These are phyloP conservation scores for Dactylorhiza incarnata DNA, from an alignment of 106 monocot genomes.

Conservation along the genomic window DNA sequence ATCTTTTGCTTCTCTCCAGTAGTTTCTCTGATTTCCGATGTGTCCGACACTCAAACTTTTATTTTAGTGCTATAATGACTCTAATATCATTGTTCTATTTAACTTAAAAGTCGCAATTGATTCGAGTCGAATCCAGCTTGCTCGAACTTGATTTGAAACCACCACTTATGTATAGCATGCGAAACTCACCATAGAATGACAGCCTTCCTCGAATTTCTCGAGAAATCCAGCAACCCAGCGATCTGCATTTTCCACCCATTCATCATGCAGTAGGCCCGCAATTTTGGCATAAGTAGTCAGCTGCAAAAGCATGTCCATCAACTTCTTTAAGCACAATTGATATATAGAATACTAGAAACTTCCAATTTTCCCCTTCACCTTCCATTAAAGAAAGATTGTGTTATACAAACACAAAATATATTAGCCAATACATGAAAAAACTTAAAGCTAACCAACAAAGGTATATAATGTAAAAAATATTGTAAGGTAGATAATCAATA, in stretches of 20 bases:
- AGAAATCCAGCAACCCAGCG: constrained; percentile 94
- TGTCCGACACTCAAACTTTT: too few relatives aligned
- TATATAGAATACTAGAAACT: not conserved
- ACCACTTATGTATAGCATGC: too few relatives aligned
- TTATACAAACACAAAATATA: not conserved
- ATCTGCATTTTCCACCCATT: constrained; percentile 96
- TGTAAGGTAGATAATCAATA: too few relatives aligned
- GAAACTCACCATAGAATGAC: constrained; percentile 64
- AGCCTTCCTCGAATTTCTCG: constrained; percentile 83
- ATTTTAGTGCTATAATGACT: too few relatives aligned
- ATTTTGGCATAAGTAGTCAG: constrained; percentile 51
- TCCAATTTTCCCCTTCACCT: not conserved
- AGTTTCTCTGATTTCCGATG: too few relatives aligned
- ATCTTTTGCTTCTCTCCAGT: too few relatives aligned
- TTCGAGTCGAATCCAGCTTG: too few relatives aligned
- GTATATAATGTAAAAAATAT: too few relatives aligned
- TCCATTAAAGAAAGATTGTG: not conserved
- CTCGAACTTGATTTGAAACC: too few relatives aligned
- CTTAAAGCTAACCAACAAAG: not conserved
- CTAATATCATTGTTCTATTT: too few relatives aligned
- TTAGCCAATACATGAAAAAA: not conserved
- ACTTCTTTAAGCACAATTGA: not conserved
- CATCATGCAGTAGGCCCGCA: constrained; percentile 65
- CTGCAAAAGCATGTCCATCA: constrained; percentile 20
- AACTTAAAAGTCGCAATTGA: too few relatives aligned